Percentiles rank a stretch among this genome's conserved stretches.
These are phyloP conservation scores for Dactylellina leptospora DNA, from an alignment of 2,329 filamentous ascomycete species.

Conservation along the genomic window DNA sequence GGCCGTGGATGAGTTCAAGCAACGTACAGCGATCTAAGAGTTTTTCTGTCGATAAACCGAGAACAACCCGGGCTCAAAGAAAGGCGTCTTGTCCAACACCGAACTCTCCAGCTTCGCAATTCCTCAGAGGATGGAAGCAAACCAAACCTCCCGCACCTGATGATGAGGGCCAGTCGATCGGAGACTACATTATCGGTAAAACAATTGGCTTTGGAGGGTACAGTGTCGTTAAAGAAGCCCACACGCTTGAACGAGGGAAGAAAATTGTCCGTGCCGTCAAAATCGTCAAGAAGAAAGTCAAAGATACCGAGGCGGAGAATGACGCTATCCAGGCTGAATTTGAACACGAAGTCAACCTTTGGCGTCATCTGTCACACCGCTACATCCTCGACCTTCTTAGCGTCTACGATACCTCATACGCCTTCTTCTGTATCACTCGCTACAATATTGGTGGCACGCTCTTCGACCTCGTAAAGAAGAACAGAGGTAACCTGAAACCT, in stretches of 20 bases:
- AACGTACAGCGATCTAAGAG: slow-evolving; percentile 50
- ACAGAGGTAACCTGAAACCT: slow-evolving; percentile 65
- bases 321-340: slow-evolving; percentile 73
- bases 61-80: slow-evolving; percentile 45
- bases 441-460: slow-evolving; percentile 68
- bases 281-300: slow-evolving; percentile 70
- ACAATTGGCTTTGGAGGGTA: slow-evolving; percentile 73
- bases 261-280: slow-evolving; percentile 71
- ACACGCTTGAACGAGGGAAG: slow-evolving; percentile 67
- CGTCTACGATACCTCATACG: slow-evolving; percentile 74
- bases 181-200: slow-evolving; percentile 73
- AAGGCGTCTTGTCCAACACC: slow-evolving; percentile 40
- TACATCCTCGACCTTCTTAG: slow-evolving; percentile 71
- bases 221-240: slow-evolving; percentile 73
- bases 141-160: slow-evolving; percentile 64
- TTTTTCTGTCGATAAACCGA: slow-evolving; percentile 50
- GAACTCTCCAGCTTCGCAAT: slow-evolving; percentile 47
- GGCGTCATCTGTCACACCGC: slow-evolving; percentile 71
- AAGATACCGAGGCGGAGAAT: slow-evolving; percentile 69
- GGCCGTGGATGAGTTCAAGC: slow-evolving; percentile 40
- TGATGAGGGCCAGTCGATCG: slow-evolving; percentile 73
- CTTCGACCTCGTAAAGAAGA: slow-evolving; percentile 69
- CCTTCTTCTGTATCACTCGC: slow-evolving; percentile 70
- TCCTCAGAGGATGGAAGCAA: slow-evolving; percentile 49
- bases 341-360: slow-evolving; percentile 74